These are phyloP conservation scores for Suillus ampliporus DNA, from an alignment of 768 basidiomycete genomes.

Conservation along the genomic window DNA sequence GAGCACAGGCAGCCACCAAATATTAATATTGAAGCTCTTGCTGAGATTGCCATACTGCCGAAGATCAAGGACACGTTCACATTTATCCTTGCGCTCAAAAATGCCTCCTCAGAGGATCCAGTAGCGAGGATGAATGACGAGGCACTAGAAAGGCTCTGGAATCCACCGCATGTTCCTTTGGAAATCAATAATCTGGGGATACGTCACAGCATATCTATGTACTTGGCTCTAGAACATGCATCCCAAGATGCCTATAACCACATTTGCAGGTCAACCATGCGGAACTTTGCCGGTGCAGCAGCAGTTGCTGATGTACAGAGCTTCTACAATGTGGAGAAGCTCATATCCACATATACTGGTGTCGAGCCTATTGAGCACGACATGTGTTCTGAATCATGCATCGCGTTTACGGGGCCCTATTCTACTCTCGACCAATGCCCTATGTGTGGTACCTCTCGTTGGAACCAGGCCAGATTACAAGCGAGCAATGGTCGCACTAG, in stretches of 20 bases:
- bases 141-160: not conserved
- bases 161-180: not conserved
- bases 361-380: conserved; percentile 13
- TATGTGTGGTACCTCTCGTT: conserved; percentile 37
- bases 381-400: conserved; percentile 21
- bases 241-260: not conserved
- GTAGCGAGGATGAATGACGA: conserved; percentile 1
- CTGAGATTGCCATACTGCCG: not conserved
- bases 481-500: conserved; percentile 15
- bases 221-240: not conserved
- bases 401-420: conserved; percentile 24
- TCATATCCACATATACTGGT: not conserved
- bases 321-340: too few species aligned
- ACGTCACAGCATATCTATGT: not conserved
- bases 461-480: conserved; percentile 17
- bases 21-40: not conserved
- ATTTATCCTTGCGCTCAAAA: not conserved
- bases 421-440: conserved; percentile 31
- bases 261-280: not conserved
- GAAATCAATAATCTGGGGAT: not conserved
- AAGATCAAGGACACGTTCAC: not conserved
- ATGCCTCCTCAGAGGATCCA: not conserved
- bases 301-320: too few species aligned
- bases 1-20: not conserved
- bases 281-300: too few species aligned